These are phyloP conservation scores for Saksenaea vasiformis DNA, from an alignment of 371 early-diverging fungal species.

Conservation along the genomic window DNA sequence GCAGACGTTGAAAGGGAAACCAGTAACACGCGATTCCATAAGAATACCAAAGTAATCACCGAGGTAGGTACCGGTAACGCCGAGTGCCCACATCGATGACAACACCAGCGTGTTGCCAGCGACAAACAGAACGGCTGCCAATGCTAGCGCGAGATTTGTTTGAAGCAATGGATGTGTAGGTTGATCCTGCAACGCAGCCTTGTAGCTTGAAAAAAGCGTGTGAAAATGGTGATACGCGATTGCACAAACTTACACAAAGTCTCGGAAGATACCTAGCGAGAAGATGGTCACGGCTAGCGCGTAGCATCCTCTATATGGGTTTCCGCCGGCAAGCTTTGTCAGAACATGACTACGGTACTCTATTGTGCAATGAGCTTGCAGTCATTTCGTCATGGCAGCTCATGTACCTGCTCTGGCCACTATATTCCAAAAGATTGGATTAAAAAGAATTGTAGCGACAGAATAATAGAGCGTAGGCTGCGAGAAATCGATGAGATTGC, in stretches of 20 bases:
- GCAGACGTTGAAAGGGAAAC: conserved; percentile 89
- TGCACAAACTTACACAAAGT: conserved; percentile 65
- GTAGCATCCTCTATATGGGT: conserved; percentile 76
- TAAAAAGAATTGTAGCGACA: conserved; percentile 78
- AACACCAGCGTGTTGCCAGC: conserved; percentile 79
- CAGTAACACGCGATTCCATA: conserved; percentile 85
- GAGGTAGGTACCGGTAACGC: conserved; percentile 90
- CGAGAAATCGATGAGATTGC: conserved; percentile 54
- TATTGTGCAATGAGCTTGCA: conserved; percentile 16
- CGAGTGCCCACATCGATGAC: conserved; percentile 85
- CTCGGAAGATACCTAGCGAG: conserved; percentile 78
- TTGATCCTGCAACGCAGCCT: conserved; percentile 69
- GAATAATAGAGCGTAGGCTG: conserved; percentile 71
- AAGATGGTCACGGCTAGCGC: conserved; percentile 82
- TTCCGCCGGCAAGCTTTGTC: conserved; percentile 73
- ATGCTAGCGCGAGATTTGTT: conserved; percentile 36
- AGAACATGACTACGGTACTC: conserved; percentile 78
- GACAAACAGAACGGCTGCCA: conserved; percentile 57
- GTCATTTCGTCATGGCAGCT: not conserved
- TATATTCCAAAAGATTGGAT: conserved; percentile 91
- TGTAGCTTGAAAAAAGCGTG: conserved; percentile 45
- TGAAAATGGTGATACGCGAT: not conserved
- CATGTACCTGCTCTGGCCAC: conserved; percentile 75
- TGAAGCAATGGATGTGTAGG: conserved; percentile 60
- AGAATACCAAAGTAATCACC: conserved; percentile 95